Base-by-base conservation (phyloP, 768 basidiomycete genomes). In the Peribolospora kevripleyi region DNA sequence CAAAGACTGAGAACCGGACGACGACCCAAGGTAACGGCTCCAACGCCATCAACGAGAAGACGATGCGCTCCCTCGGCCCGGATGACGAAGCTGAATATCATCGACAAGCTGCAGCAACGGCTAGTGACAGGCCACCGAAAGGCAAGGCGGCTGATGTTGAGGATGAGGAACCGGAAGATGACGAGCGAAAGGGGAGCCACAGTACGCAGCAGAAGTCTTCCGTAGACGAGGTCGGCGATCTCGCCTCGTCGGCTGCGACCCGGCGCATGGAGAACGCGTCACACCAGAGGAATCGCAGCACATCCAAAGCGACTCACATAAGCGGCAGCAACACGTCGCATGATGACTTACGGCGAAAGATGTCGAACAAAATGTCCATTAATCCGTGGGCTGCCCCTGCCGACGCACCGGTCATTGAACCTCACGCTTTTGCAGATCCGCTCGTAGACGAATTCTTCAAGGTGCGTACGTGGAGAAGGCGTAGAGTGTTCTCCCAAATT, bases 391-490 rank as follows among this genome's bases (percentile, higher is more conserved):
- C 67, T 83, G 54, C 77, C 78, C 1, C 77, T 75, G 0, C 71
- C 74, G 2, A 75, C 76, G n/a, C 25, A 25, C 86, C 86, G 4
- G 68, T 72, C 42, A 75, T 91, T 46, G 78, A 82, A 59, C 75
- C 81, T 1, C 68, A 82, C 56, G 78, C 75, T 41, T 88, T 98
- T 59, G 80, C 82, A 56, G 91, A 98, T 66, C 91, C 91, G 9
- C 72, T 97, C 45, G 75, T 72, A 60, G 85, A 90, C 57, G 69
- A 67, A 48, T 97, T 97, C 65, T 95, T 85, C 86, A 82, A 81
- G 63, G 74, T 57, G 75, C 82, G 43, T 98, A 93, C 91, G 55
- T 63, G 49, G 61, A 42, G 11, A 25, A 25, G 25, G 25, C 25
- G 25, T 25, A 25, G 25, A 25, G 25, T 25, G 25, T 25, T 25